These are phyloP conservation scores for Claviceps spartinae DNA, from an alignment of 2,329 filamentous ascomycete species.

Conservation along the genomic window DNA sequence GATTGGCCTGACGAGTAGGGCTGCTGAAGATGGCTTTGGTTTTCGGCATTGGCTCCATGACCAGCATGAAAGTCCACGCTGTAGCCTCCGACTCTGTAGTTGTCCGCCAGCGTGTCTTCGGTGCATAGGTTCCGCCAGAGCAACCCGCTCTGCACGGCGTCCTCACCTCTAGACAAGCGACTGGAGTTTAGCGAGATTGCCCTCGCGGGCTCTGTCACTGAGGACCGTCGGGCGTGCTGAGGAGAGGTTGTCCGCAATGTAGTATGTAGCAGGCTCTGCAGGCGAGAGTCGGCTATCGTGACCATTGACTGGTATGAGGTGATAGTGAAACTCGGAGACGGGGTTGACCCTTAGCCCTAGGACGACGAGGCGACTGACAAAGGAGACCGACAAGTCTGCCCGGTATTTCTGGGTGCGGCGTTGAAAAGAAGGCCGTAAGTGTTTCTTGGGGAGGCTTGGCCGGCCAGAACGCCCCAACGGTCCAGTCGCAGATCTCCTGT, in stretches of 20 bases:
- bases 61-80: slow-evolving; percentile 57
- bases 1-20: slow-evolving; percentile 39
- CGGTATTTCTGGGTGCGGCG: background rate
- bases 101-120: slow-evolving; percentile 58
- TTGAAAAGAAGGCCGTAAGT: background rate
- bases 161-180: slow-evolving; percentile 48
- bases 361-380: background rate
- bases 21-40: slow-evolving; percentile 50
- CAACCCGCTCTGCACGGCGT: slow-evolving; percentile 61
- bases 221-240: slow-evolving; percentile 7
- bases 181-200: slow-evolving; percentile 37
- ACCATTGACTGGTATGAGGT: slow-evolving; percentile 2
- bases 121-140: slow-evolving; percentile 67
- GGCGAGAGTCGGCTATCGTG: slow-evolving; percentile 4
- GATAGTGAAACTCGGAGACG: background rate
- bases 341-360: background rate
- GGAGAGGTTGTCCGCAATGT: background rate
- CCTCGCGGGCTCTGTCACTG: slow-evolving; percentile 37
- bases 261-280: background rate
- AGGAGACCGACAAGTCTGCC: background rate
- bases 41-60: slow-evolving; percentile 51
- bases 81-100: slow-evolving; percentile 61
- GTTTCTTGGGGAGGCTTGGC: slow-evolving; percentile 1
- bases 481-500: slow-evolving; percentile 1
- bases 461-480: background rate